phyloP scores from a whole-genome alignment of 2,329 filamentous ascomycete genomes.

The Beauveria scarabaeidicola region DNA sequence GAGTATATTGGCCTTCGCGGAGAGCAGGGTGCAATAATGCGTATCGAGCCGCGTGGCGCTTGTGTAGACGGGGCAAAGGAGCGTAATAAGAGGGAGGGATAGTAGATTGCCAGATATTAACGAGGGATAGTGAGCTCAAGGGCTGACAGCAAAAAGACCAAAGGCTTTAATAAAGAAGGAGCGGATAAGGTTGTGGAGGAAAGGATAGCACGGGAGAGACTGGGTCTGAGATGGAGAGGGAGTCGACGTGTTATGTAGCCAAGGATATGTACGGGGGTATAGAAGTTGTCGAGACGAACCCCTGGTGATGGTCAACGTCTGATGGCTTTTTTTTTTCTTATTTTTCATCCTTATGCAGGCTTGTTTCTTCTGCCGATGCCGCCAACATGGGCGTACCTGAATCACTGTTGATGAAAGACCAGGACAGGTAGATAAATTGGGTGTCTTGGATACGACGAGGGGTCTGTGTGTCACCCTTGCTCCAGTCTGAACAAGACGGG shows the following conservation, averaged over 20 bases:
- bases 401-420: constrained; percentile 19
- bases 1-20: constrained; percentile 2
- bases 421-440: constrained; percentile 21
- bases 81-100: constrained; percentile 8
- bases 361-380: constrained; percentile 8
- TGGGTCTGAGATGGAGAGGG: constrained; percentile 17
- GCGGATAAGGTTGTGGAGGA: constrained; percentile 8
- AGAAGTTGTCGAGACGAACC: constrained; percentile 4
- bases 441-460: constrained; percentile 24
- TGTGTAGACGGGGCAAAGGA: constrained; percentile 8
- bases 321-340: not conserved
- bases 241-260: constrained; percentile 12
- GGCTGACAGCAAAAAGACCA: not conserved
- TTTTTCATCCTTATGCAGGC: constrained; percentile 7
- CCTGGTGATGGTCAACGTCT: constrained; percentile 5
- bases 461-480: constrained; percentile 27
- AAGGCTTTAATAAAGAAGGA: constrained; percentile 3
- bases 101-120: constrained; percentile 5
- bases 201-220: constrained; percentile 3
- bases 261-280: constrained; percentile 6
- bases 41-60: not conserved
- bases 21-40: not conserved
- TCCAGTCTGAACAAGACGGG: constrained; percentile 4
- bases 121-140: constrained; percentile 9
- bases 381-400: constrained; percentile 19